phyloP scores from a whole-genome alignment of 148 eudicot genomes.

The Vaccinium darrowii region DNA sequence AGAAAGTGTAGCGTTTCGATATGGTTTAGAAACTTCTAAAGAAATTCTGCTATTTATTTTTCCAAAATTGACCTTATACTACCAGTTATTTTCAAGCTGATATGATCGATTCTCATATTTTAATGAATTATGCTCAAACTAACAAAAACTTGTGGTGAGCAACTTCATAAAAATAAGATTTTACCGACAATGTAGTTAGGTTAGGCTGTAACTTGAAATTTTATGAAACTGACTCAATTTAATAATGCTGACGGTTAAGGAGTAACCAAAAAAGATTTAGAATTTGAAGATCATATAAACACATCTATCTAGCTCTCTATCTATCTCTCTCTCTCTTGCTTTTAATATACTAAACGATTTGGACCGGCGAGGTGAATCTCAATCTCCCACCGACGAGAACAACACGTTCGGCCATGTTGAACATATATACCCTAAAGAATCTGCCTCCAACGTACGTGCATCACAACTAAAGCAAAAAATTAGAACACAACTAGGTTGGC shows the following conservation, averaged over 20 bases:
- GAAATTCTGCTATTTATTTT: neutral
- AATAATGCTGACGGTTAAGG: neutral
- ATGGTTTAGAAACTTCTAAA: neutral
- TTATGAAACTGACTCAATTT: slow-evolving; percentile 4
- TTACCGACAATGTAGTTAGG: slow-evolving; percentile 11
- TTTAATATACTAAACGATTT: too few species aligned
- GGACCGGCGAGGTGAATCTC: too few species aligned
- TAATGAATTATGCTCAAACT: neutral
- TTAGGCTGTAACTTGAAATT: neutral
- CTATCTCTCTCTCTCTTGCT: too few species aligned
- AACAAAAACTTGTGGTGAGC: slow-evolving; percentile 6
- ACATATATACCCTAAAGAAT: too few species aligned
- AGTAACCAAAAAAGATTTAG: neutral
- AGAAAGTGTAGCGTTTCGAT: neutral
- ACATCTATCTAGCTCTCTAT: neutral
- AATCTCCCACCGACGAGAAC: too few species aligned
- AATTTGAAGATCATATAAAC: neutral
- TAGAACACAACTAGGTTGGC: too few species aligned
- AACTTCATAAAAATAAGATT: slow-evolving; percentile 3
- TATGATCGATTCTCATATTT: neutral
- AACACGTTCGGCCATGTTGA: too few species aligned
- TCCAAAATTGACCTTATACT: neutral
- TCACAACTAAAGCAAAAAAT: too few species aligned
- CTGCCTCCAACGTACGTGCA: too few species aligned
- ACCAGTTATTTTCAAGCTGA: neutral